Base-by-base conservation (phyloP, 306 rosid species). In the Dryas octopetala region DNA sequence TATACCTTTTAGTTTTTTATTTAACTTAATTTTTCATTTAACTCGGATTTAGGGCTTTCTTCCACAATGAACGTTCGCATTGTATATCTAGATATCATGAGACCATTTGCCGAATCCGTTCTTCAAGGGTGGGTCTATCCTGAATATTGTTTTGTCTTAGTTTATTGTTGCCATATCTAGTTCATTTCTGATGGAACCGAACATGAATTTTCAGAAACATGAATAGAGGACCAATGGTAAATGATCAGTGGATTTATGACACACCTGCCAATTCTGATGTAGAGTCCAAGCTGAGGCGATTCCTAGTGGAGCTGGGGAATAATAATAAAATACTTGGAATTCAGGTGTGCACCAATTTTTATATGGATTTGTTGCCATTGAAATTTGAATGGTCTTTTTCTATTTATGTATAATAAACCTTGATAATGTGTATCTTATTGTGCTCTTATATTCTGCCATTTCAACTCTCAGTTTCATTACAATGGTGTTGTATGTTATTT, bases 21-120 rank as follows among this genome's bases (percentile, higher is more conserved):
- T 74, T 74, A 64, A 68, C 79, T 38, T 32, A 74, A 81, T 74
- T 63, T 78, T 73, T 47, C 52, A 74, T 68, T 74, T 74, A 64
- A 68, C 79, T 38, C 84, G 85, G 84, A 76, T 83, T 40, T 58
- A 96, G 99, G 99, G 76, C 91, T 96, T 85, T 92, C 99, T 59
- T 79, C 99, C 74, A 78, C 85, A 62, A 92, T 96, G 99, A 80
- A 88, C 81, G 98, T 90, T 55, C 89, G 73, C 68, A 92, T 92
- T 70, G 63, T 89, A 55, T 96, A 96, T 84, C 85, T 86, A 79
- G 99, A 96, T 78, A 90, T 96, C 77, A 96, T 96, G 99, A 90
- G 90, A 85, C 99, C 99, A 46, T 96, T 96, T 88, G 99, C 99
- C 44, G 99, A 89, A 83, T 90, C 90, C 8, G 92, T 85, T 81